Evolutionary conservation across 148 eudicot genomes (phyloP).

Genomic region (Salicornia ramosissima): DNA sequence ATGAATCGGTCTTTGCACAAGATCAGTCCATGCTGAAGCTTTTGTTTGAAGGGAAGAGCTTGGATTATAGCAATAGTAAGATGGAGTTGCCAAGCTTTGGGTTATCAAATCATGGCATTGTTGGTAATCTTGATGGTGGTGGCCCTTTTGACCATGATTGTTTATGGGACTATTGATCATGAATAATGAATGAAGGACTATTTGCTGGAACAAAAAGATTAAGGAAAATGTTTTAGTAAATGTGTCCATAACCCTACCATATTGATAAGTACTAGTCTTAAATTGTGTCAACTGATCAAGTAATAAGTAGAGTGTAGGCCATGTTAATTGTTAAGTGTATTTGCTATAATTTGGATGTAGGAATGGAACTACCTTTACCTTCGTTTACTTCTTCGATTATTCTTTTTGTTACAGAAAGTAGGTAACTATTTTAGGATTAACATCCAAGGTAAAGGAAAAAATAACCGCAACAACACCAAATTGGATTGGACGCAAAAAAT

Average conservation of each 20-base stretch:
- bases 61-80: conserved; percentile 9
- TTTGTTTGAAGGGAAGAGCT: conserved; percentile 35
- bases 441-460: too few species aligned
- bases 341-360: not conserved
- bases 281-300: not conserved
- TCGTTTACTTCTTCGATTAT: too few species aligned
- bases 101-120: conserved; percentile 29
- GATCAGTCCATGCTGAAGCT: conserved; percentile 44
- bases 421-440: too few species aligned
- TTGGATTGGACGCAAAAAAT: too few species aligned
- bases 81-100: conserved; percentile 25
- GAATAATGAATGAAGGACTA: not conserved
- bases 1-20: conserved; percentile 32
- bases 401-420: too few species aligned
- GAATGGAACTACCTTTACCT: not conserved
- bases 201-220: not conserved
- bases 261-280: not conserved
- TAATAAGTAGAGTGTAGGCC: not conserved
- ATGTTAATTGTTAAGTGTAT: not conserved
- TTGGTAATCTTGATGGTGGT: conserved; percentile 24
- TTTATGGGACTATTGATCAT: conserved; percentile 44
- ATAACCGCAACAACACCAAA: too few species aligned
- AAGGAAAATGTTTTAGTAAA: not conserved
- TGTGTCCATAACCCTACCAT: too few species aligned
- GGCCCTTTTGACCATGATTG: conserved; percentile 45